Evolutionary conservation across 2,329 filamentous ascomycete species (phyloP), one percentile per base, ranked within the genome.

Genomic region (Ophiosphaerella korrae): DNA sequence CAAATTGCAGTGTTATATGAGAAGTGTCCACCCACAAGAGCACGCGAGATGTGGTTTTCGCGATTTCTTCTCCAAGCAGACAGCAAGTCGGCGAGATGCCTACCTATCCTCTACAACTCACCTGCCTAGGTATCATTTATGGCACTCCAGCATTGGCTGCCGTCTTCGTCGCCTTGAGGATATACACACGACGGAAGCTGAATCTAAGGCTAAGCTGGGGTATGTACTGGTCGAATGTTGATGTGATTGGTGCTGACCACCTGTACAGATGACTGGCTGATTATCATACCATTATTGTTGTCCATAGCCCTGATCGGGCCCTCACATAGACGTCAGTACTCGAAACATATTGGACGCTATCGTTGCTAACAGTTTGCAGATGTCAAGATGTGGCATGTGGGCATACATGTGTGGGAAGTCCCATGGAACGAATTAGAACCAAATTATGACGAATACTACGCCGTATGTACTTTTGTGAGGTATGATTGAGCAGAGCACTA

Each of bases 331-430:
- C 68, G 71, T 72, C 9, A 57, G 70, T 66, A 43, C 33, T 37
- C 16, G 29, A 23, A 3, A 43, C 13, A 6, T 14, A n/a, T 4
- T 33, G 7, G 16, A 13, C 2, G 3, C 14, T 3, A 8, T 9
- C 21, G 23, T 31, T 18, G 21, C 42, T 56, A 16, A 55, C 24
- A 45, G 7, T 11, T 3, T 35, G 13, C 44, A 72, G 63, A 68
- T 67, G 66, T 74, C 42, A 68, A 72, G 42, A 69, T 74, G 66
- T 74, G 71, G 63, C 70, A 74, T 55, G 60, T 73, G 4, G 68
- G 71, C 24, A 55, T 74, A 37, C 67, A 74, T 51, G 73, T 71
- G 24, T 74, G 68, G 58, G 53, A 75, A 13, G 64, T 74, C 21
- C 61, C 64, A 7, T 66, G 63, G 11, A 62, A 71, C 35, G 58